A percentile compares a stretch with the other conserved stretches of the same genome.
phyloP scores from a whole-genome alignment of 805 yeast species.

The Ogataea ganodermae region DNA sequence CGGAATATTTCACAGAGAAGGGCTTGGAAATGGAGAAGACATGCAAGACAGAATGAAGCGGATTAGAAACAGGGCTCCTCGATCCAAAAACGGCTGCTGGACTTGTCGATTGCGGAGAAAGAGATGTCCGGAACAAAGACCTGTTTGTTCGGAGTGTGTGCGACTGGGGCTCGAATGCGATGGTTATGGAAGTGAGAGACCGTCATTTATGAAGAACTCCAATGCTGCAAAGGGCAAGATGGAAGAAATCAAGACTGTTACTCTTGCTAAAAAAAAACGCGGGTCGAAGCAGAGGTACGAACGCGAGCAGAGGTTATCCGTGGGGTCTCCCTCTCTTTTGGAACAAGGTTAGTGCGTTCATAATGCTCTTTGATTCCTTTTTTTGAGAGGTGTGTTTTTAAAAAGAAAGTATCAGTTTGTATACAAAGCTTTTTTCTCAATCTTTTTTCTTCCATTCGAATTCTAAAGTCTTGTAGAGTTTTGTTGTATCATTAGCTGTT shows the following conservation, averaged over 20 bases:
- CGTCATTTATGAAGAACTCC: conserved; percentile 53
- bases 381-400: too few species aligned
- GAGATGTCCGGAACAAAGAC: conserved; percentile 68
- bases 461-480: not conserved
- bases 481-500: conserved; percentile 7
- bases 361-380: too few species aligned
- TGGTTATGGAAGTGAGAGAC: conserved; percentile 51
- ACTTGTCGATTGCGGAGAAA: conserved; percentile 74
- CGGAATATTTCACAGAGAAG: conserved; percentile 6
- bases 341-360: conserved; percentile 4
- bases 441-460: not conserved
- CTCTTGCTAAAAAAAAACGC: conserved; percentile 41
- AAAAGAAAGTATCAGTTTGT: too few species aligned
- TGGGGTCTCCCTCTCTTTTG: conserved; percentile 14
- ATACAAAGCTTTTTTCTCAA: too few species aligned
- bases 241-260: conserved; percentile 48
- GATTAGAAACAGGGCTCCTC: conserved; percentile 20
- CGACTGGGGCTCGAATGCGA: conserved; percentile 60
- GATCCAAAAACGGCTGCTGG: conserved; percentile 64
- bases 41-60: conserved; percentile 21
- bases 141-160: conserved; percentile 58
- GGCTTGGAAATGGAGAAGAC: conserved; percentile 11
- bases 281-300: conserved; percentile 30
- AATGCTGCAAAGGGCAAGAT: conserved; percentile 45
- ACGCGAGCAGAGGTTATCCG: conserved; percentile 20